Evolutionary conservation across 352 stramenopile species (phyloP).

Genomic region (Lagenidium sp.): DNA sequence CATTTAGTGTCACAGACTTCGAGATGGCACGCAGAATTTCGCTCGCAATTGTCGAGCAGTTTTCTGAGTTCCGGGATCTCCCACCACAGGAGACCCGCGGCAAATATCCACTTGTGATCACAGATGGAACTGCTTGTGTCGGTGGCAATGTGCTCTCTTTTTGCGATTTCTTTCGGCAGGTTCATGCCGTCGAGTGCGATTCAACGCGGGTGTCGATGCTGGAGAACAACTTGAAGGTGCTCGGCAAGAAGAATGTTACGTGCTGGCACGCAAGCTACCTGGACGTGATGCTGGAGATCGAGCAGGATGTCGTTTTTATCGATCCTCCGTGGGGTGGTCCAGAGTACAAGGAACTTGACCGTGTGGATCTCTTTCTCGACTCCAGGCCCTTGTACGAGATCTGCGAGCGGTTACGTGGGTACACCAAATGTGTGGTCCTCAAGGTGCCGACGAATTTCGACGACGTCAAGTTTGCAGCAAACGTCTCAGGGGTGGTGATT

Average conservation of each 20-base stretch:
- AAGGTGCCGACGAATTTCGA: constrained; percentile 84
- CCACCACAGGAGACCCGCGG: neutral
- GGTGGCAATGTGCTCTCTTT: constrained; percentile 78
- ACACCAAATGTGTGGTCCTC: constrained; percentile 50
- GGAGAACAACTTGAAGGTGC: constrained; percentile 56
- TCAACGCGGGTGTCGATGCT: constrained; percentile 56
- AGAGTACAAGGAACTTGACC: constrained; percentile 68
- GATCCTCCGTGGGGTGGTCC: constrained; percentile 77
- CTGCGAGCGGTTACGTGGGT: constrained; percentile 33
- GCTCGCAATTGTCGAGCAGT: constrained; percentile 39
- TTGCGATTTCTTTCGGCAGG: constrained; percentile 63
- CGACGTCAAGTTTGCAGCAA: constrained; percentile 49
- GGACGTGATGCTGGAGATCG: constrained; percentile 53
- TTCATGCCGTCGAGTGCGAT: constrained; percentile 73
- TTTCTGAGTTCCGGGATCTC: constrained; percentile 5
- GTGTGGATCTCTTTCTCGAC: constrained; percentile 64
- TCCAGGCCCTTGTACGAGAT: constrained; percentile 52
- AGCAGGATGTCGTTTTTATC: constrained; percentile 79
- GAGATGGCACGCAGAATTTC: constrained; percentile 75
- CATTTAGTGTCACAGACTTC: constrained; percentile 75
- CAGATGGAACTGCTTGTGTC: constrained; percentile 72
- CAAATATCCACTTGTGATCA: constrained; percentile 45
- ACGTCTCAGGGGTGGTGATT: constrained; percentile 42
- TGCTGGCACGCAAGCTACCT: constrained; percentile 61
- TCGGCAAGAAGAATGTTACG: constrained; percentile 44